These are phyloP conservation scores for Zygosaccharomyces bailii DNA, from an alignment of 805 yeast species.

Conservation along the genomic window DNA sequence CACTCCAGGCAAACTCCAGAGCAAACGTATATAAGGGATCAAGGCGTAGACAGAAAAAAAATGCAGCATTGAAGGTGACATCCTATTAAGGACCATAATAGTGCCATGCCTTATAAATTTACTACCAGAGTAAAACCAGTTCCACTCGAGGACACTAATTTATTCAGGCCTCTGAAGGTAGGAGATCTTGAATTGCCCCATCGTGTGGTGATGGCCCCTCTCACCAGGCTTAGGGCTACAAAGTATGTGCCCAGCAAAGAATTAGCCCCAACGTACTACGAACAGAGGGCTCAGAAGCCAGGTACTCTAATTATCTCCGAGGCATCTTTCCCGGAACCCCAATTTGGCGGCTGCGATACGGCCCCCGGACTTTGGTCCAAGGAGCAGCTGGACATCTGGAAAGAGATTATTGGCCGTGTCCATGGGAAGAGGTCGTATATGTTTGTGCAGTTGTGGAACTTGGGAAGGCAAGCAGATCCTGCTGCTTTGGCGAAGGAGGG, in stretches of 20 bases:
- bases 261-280: conserved; percentile 48
- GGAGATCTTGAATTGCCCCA: conserved; percentile 37
- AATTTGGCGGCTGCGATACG: conserved; percentile 38
- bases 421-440: conserved; percentile 47
- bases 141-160: conserved; percentile 32
- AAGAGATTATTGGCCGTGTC: conserved; percentile 43
- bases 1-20: background rate
- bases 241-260: conserved; percentile 43
- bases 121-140: conserved; percentile 26
- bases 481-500: conserved; percentile 37
- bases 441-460: conserved; percentile 42
- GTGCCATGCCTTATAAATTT: conserved; percentile 13
- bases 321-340: conserved; percentile 47
- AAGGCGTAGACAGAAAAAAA: conserved; percentile 71
- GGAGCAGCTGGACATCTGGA: conserved; percentile 48
- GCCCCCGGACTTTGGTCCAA: conserved; percentile 51
- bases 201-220: conserved; percentile 42
- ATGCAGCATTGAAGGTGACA: too few species aligned
- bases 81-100: too few species aligned
- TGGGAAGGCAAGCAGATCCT: conserved; percentile 18
- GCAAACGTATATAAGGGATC: background rate
- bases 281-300: conserved; percentile 48
- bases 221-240: conserved; percentile 42
- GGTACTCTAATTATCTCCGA: conserved; percentile 62
- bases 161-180: conserved; percentile 44